phyloP scores from a whole-genome alignment of 2,329 filamentous ascomycete species.

The Pseudocercospora fijiensis region DNA sequence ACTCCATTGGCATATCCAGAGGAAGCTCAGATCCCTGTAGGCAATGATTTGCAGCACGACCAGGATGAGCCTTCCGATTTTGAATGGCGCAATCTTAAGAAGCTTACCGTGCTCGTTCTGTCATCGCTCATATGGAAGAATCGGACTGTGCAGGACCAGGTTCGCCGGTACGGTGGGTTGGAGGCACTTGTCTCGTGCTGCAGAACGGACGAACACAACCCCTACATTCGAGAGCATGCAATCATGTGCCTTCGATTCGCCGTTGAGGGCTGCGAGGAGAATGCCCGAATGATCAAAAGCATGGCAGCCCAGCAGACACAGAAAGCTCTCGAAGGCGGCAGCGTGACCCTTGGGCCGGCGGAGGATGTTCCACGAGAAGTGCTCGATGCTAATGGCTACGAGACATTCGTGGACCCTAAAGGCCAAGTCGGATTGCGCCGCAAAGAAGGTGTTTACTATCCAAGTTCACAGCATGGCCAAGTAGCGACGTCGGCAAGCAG shows the following conservation, averaged over 20 bases:
- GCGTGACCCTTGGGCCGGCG: constrained; percentile 16
- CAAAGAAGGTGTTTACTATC: constrained; percentile 33
- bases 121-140: constrained; percentile 87
- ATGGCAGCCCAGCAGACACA: constrained; percentile 42
- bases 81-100: constrained; percentile 82
- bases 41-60: constrained; percentile 41
- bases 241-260: constrained; percentile 81
- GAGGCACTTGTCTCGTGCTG: constrained; percentile 87
- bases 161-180: constrained; percentile 80
- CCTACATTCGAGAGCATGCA: constrained; percentile 88
- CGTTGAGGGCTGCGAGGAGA: constrained; percentile 67
- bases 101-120: constrained; percentile 85
- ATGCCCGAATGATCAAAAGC: constrained; percentile 68
- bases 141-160: constrained; percentile 79
- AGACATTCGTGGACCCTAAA: constrained; percentile 52
- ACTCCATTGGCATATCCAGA: constrained; percentile 44
- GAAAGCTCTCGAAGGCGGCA: constrained; percentile 22
- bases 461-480: constrained; percentile 22
- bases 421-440: constrained; percentile 50
- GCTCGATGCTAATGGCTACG: constrained; percentile 50
- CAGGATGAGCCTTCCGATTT: constrained; percentile 65
- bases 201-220: constrained; percentile 87
- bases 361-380: constrained; percentile 47
- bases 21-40: constrained; percentile 31
- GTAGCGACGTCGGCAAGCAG: constrained; percentile 17